These are phyloP conservation scores for Cytospora piceae DNA, from an alignment of 2,329 filamentous ascomycete genomes.

Conservation along the genomic window DNA sequence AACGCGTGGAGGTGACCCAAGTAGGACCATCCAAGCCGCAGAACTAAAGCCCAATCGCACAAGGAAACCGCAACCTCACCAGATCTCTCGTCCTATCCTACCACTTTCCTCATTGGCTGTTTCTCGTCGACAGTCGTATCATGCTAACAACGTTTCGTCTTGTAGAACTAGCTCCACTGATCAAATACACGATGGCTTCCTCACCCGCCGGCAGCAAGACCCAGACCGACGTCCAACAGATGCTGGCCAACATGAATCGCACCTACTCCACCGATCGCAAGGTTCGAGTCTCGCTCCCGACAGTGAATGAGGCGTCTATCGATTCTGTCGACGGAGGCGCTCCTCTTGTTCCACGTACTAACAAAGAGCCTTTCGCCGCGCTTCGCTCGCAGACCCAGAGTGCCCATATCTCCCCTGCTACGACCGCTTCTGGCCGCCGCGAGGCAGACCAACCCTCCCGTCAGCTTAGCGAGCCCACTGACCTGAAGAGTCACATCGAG, in stretches of 20 bases:
- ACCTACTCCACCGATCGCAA: constrained; percentile 2
- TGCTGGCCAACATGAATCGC: not conserved
- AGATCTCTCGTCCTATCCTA: not conserved
- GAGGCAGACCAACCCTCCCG: not conserved
- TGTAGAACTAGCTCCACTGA: not conserved
- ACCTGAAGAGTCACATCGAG: not conserved
- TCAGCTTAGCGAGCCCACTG: constrained; percentile 12
- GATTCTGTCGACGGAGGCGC: constrained; percentile 18
- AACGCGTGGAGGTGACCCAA: not conserved
- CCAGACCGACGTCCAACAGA: not conserved
- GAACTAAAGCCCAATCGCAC: not conserved
- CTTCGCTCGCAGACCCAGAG: constrained; percentile 16
- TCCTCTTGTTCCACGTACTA: not conserved
- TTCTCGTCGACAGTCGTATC: not conserved
- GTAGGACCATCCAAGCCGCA: not conserved
- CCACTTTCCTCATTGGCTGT: not conserved
- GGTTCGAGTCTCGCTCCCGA: not conserved
- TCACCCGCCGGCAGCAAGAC: not conserved
- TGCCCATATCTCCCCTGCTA: constrained; percentile 9
- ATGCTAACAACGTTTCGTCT: not conserved
- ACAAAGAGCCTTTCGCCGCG: constrained; percentile 7
- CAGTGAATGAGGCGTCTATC: constrained; percentile 11
- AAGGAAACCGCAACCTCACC: not conserved
- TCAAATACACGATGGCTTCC: constrained; percentile 7
- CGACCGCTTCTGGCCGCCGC: not conserved